Evolutionary conservation across 768 basidiomycete genomes (phyloP).

Genomic region (Phaeotremella skinneri): DNA sequence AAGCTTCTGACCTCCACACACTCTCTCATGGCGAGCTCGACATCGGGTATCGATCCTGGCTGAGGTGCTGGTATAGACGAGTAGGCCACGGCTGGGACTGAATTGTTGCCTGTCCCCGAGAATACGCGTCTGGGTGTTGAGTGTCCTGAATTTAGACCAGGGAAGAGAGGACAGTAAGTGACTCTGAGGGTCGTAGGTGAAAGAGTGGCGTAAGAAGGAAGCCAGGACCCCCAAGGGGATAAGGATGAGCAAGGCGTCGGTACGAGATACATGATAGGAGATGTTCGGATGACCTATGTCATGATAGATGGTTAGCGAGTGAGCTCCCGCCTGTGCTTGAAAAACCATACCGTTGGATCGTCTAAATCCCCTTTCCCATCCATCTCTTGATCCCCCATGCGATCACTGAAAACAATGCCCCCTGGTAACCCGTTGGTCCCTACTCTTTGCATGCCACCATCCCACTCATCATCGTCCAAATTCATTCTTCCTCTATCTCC

Average conservation of each 20-base stretch:
- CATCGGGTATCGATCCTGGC: constrained; percentile 24
- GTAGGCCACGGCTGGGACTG: constrained; percentile 26
- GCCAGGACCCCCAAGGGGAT: constrained; percentile 43
- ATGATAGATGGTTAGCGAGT: constrained; percentile 8
- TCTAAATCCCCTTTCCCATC: constrained; percentile 6
- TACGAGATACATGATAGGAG: constrained; percentile 38
- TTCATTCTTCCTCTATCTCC: constrained; percentile 17
- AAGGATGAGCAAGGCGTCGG: constrained; percentile 42
- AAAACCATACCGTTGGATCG: constrained; percentile 10
- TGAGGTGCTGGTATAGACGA: constrained; percentile 28
- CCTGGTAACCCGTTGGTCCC: constrained; percentile 41
- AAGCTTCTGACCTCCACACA: constrained; percentile 46
- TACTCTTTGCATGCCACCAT: constrained; percentile 20
- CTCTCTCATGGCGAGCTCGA: constrained; percentile 43
- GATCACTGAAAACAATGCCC: constrained; percentile 43
- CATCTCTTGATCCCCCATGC: constrained; percentile 47
- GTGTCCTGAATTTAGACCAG: constrained; percentile 21
- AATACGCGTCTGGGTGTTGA: constrained; percentile 35
- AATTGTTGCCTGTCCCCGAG: constrained; percentile 19
- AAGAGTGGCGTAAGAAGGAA: constrained; percentile 35
- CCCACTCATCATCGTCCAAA: constrained; percentile 12
- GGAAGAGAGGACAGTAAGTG: constrained; percentile 40
- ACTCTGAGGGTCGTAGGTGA: constrained; percentile 23
- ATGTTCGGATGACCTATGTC: constrained; percentile 27
- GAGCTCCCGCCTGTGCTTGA: not conserved